Evolutionary conservation across 306 rosid genomes (phyloP).

Genomic region (Trichosanthes truncata): DNA sequence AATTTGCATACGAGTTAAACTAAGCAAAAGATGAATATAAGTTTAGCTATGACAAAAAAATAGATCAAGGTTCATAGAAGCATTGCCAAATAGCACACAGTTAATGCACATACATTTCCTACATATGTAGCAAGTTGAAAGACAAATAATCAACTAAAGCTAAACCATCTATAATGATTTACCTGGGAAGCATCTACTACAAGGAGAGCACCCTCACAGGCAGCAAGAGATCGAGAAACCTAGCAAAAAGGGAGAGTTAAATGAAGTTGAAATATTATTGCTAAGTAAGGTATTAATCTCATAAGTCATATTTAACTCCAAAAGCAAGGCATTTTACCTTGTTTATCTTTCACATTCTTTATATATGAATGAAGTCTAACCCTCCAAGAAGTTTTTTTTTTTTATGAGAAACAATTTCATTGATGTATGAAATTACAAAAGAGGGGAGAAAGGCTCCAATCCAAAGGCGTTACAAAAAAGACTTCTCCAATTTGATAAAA

Average conservation of each 20-base stretch:
- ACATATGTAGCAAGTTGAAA: not conserved
- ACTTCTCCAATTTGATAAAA: no score
- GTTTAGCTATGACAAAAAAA: not conserved
- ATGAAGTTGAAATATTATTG: not conserved
- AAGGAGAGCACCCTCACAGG: slow-evolving; percentile 93
- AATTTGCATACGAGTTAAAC: slow-evolving; percentile 5
- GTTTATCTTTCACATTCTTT: no score
- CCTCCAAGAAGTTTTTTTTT: no score
- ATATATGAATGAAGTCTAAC: no score
- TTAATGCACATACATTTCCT: not conserved
- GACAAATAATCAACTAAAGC: not conserved
- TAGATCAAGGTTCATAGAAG: not conserved
- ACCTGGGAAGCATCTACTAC: slow-evolving; percentile 98
- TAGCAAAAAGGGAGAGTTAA: slow-evolving; percentile 21
- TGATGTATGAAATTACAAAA: no score
- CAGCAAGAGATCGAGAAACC: slow-evolving; percentile 94
- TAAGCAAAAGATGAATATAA: not conserved
- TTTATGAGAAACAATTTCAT: no score
- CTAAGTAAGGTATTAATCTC: not conserved
- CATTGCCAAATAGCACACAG: not conserved
- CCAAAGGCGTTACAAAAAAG: no score
- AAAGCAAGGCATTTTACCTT: no score
- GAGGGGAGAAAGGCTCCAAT: no score
- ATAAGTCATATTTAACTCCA: no score
- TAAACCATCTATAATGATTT: slow-evolving; percentile 10